These are phyloP conservation scores for Kwoniella mangroviensis DNA, from an alignment of 768 basidiomycete genomes.

Conservation along the genomic window DNA sequence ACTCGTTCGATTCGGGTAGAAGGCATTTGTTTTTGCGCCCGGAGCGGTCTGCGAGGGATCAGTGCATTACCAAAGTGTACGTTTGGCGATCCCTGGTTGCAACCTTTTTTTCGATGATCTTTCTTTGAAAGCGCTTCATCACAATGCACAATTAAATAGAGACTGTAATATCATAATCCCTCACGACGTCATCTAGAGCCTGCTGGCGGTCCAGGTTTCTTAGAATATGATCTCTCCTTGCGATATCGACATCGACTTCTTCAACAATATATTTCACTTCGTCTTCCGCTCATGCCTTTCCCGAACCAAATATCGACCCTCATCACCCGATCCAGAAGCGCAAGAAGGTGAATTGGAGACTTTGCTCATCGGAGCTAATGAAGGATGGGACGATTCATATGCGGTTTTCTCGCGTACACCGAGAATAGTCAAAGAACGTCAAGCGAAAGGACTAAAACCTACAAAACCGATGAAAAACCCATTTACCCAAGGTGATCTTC, in stretches of 20 bases:
- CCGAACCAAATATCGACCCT: not conserved
- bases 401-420: not conserved
- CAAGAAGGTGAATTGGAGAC: constrained; percentile 24
- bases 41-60: too few relatives aligned
- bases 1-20: constrained; percentile 20
- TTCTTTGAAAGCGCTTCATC: too few relatives aligned
- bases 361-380: not conserved
- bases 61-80: too few relatives aligned
- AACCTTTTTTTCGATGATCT: too few relatives aligned
- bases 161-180: too few relatives aligned
- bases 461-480: constrained; percentile 8
- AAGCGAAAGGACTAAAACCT: constrained; percentile 4
- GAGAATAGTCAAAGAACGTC: constrained; percentile 3
- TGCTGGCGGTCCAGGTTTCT: not conserved
- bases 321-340: not conserved
- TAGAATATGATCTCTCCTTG: not conserved
- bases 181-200: too few relatives aligned
- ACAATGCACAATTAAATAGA: too few relatives aligned
- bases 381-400: constrained; percentile 6
- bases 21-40: constrained; percentile 5
- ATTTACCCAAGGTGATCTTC: not conserved
- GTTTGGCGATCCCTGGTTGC: not conserved
- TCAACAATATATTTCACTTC: not conserved
- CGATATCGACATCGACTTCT: not conserved
- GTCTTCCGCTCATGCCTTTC: not conserved